Evolutionary conservation across 2,329 filamentous ascomycete species (phyloP), one percentile per base, ranked within the genome.

Genomic region (Sporothrix schenckii): DNA sequence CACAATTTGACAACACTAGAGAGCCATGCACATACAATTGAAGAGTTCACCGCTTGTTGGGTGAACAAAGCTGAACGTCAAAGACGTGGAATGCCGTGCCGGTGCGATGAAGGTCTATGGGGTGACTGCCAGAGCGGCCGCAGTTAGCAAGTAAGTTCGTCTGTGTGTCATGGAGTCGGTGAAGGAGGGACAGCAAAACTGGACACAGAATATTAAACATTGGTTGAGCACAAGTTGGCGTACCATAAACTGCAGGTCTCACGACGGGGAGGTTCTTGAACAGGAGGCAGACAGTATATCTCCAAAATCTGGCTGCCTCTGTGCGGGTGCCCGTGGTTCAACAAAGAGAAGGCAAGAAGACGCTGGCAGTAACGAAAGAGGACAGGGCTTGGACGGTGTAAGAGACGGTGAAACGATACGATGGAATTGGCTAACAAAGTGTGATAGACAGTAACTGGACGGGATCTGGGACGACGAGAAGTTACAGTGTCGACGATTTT

Each of bases 21-120:
- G 41, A 47, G 41, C 14, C 14, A 16, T 49, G 44, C 34, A 34
- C 34, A 5, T 34, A 34, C 34, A 7, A 34, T 34, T 34, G 34
- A 34, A 60, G 4, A 60, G 58, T 65, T 54, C 56, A 69, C 68
- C 68, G 68, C 68, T 34, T 54, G 49, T 69, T 65, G 49, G 10
- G 7, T 61, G 34, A 39, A 13, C 34, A 14, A 44, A 4, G 34
- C 24, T 61, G 34, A n/a, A n/a, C n/a, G 34, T 61, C 34, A 44
- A 66, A 52, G 61, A 50, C n/a, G 14, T 19, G 16, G 4, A n/a
- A 44, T 53, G 44, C 49, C 21, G 56, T 60, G 56, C 3, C 56
- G 21, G 16, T 21, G 49, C 53, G 24, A 19, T 30, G 58, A 13
- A 2, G 4, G 21, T 65, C 30, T 30, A 30, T n/a, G 4, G 34